Conservation (phyloP, 2,329 filamentous ascomycete genomes). For the Hypomyces rosellus region DNA sequence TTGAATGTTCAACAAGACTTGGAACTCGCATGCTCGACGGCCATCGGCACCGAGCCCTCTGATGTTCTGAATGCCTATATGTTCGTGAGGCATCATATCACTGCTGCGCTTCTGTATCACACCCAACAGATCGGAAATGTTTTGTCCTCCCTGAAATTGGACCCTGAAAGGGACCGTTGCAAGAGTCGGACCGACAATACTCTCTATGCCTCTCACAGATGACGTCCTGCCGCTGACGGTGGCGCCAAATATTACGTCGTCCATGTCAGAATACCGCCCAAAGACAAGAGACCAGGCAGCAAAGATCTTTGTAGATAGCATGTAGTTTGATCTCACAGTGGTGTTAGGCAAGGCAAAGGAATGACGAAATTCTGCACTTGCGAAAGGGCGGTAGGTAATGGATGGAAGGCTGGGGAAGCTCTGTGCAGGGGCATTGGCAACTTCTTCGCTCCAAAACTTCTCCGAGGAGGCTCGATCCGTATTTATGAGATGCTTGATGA, state of each 20-base stretch:
- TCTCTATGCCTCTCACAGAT: neutral
- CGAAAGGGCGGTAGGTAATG: too few species aligned
- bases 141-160: neutral
- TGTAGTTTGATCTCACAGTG: neutral
- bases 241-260: slow-evolving; percentile 2
- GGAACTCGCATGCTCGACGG: neutral
- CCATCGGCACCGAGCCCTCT: neutral
- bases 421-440: too few species aligned
- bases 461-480: too few species aligned
- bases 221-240: neutral
- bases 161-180: neutral
- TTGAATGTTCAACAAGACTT: neutral
- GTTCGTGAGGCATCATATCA: neutral
- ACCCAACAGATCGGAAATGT: neutral
- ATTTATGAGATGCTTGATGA: too few species aligned
- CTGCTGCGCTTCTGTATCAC: neutral
- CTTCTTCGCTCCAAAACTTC: too few species aligned
- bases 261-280: neutral
- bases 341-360: too few species aligned
- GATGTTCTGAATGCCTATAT: slow-evolving; percentile 1
- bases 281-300: slow-evolving; percentile 4
- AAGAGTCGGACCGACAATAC: neutral
- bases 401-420: too few species aligned
- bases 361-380: too few species aligned
- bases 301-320: neutral